phyloP scores from a whole-genome alignment of 306 rosid species.

The Cucumis cinereus region DNA sequence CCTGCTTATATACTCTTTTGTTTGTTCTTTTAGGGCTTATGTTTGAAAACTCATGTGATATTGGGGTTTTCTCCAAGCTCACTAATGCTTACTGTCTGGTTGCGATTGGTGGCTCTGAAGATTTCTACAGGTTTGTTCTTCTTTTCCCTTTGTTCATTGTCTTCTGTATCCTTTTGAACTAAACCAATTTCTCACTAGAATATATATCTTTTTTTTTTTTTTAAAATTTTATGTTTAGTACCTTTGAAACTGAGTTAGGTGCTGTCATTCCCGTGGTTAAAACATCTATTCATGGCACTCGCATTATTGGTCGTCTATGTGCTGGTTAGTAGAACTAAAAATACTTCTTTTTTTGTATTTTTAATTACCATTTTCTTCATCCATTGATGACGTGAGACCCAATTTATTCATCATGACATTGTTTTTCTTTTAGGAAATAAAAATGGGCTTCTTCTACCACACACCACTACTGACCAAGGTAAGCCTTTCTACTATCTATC shows the following conservation, averaged over 20 bases:
- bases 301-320: constrained; percentile 89
- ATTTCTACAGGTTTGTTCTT: constrained; percentile 65
- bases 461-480: constrained; percentile 93
- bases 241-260: constrained; percentile 67
- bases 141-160: background rate
- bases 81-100: constrained; percentile 93
- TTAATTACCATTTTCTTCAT: background rate
- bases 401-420: background rate
- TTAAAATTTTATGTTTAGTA: constrained; percentile 25
- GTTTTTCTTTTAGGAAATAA: constrained; percentile 49
- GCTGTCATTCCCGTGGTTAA: constrained; percentile 78
- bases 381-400: background rate
- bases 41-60: constrained; percentile 83
- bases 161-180: too few species aligned
- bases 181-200: background rate
- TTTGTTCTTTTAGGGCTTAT: constrained; percentile 42
- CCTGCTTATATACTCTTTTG: background rate
- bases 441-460: constrained; percentile 93
- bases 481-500: background rate
- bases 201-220: background rate
- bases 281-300: constrained; percentile 76
- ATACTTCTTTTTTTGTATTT: background rate
- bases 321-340: constrained; percentile 33
- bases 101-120: constrained; percentile 93
- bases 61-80: constrained; percentile 94